Percentiles rank a stretch among this genome's conserved stretches.
Conservation (phyloP, 257 asterid genomes). For the Solanum virginianum region DNA sequence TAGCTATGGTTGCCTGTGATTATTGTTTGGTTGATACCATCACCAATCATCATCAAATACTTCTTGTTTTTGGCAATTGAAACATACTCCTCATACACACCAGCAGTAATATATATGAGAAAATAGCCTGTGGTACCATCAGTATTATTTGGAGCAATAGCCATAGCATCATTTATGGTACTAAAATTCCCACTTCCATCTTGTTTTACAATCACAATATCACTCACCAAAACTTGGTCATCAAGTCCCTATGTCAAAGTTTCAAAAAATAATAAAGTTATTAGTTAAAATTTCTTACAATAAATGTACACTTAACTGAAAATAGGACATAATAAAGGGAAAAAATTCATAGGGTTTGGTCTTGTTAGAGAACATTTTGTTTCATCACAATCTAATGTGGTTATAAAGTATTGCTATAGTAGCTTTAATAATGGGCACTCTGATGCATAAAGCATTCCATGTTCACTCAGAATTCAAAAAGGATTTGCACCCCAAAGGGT, state of each 20-base stretch:
- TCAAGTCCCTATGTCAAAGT: background rate
- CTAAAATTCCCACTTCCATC: conserved; percentile 17
- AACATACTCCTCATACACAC: conserved; percentile 18
- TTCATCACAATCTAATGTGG: background rate
- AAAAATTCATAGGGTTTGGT: no score
- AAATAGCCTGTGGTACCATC: conserved; percentile 3
- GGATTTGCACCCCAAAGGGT: background rate
- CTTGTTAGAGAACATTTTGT: background rate
- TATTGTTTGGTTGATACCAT: conserved; percentile 18
- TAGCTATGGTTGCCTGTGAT: conserved; percentile 18
- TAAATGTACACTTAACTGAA: no score
- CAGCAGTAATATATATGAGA: conserved; percentile 11
- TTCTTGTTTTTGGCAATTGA: conserved; percentile 12
- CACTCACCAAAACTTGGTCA: background rate
- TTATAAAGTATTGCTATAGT: background rate
- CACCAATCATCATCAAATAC: conserved; percentile 1
- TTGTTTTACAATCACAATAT: conserved; percentile 15
- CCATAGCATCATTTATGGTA: conserved; percentile 11
- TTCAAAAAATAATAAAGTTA: background rate
- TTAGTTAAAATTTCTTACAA: no score
- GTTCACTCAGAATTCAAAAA: no score
- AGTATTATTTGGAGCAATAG: conserved; percentile 13
- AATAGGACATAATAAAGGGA: no score
- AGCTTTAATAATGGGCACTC: background rate
- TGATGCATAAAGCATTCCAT: no score